Conservation (phyloP, 2,329 filamentous ascomycete genomes). For the Diaporthe humulicola region DNA sequence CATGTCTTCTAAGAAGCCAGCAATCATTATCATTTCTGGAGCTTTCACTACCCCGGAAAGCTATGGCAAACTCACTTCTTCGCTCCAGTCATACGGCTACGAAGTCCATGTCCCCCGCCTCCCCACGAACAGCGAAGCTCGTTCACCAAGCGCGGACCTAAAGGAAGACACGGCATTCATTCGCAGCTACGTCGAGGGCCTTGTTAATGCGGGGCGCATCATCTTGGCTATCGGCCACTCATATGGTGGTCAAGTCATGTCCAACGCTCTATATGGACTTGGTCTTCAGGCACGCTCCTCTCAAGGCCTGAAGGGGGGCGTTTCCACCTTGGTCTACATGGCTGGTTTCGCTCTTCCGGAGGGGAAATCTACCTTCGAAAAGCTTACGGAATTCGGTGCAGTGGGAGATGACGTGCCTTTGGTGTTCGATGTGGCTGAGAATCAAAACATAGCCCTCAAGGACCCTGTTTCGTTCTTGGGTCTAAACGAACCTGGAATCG, state of each 20-base stretch:
- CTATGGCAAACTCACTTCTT: slow-evolving; percentile 1
- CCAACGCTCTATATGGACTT: slow-evolving; percentile 8
- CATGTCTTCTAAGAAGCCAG: slow-evolving; percentile 17
- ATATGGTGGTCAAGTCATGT: slow-evolving; percentile 25
- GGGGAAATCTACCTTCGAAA: neutral
- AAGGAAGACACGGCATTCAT: slow-evolving; percentile 11
- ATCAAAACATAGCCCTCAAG: neutral
- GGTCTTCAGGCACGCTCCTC: slow-evolving; percentile 3
- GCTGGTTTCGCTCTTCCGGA: neutral
- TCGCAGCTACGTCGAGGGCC: slow-evolving; percentile 2
- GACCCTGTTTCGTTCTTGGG: neutral
- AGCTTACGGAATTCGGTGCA: neutral
- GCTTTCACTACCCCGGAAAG: slow-evolving; percentile 13
- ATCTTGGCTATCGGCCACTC: slow-evolving; percentile 16
- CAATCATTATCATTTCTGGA: slow-evolving; percentile 28
- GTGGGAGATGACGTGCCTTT: neutral
- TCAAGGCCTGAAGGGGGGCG: slow-evolving; percentile 6
- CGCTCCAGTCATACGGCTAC: neutral
- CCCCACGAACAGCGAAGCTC: slow-evolving; percentile 1
- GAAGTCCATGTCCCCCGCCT: slow-evolving; percentile 25
- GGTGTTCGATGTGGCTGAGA: neutral
- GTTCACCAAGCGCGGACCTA: slow-evolving; percentile 1
- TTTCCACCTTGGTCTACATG: slow-evolving; percentile 17
- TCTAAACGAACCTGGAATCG: neutral
- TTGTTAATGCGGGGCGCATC: neutral